Evolutionary conservation across 768 basidiomycete species (phyloP), one percentile per base, ranked within the genome.

Genomic region (Nidularia sp.): DNA sequence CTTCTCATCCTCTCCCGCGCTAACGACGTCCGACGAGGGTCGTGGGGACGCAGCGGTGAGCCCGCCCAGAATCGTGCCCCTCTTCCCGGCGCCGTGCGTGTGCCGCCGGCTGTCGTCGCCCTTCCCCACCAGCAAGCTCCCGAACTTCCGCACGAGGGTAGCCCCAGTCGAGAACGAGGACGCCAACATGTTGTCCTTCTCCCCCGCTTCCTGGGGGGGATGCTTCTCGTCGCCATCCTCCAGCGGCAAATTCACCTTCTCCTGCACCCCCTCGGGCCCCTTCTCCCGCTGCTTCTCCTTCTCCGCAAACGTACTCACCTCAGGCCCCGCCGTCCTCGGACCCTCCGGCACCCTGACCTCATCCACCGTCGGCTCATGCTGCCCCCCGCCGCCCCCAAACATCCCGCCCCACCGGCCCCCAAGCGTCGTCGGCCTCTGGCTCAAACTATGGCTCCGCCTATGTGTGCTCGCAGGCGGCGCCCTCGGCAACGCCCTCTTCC

Each of bases 391-490:
- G 47, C 69, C 66, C 2, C 85, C 83, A 64, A 87, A 84, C 71
- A 85, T 76, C 7, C 78, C 80, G 25, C 78, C 75, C 80, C 84
- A 81, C 2, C 81, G 79, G 43, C 81, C 74, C 15, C 77, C 58
- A 6, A 75, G 60, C 45, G 67, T 68, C 45, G 70, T 72, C 45
- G 88, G 90, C 15, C 89, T 70, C 62, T 91, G 88, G 58, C 86
- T 89, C 66, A 93, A 76, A 61, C 88, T 90, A 64, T 93, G 91
- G 55, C 88, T 92, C 50, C 90, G 75, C 49, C 86, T 77, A 67
- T 94, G 92, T 4, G 86, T 88, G 32, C 85, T 85, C 3, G 85
- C 86, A 6, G 87, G 82, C 2, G 91, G 90, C 1, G 87, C 83
- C 34, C 87, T 77, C 0, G 87, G 88, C 43, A 79, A 47, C 43